Evolutionary conservation across 441 rosid species (phyloP).

Genomic region (Capsella rubella): DNA sequence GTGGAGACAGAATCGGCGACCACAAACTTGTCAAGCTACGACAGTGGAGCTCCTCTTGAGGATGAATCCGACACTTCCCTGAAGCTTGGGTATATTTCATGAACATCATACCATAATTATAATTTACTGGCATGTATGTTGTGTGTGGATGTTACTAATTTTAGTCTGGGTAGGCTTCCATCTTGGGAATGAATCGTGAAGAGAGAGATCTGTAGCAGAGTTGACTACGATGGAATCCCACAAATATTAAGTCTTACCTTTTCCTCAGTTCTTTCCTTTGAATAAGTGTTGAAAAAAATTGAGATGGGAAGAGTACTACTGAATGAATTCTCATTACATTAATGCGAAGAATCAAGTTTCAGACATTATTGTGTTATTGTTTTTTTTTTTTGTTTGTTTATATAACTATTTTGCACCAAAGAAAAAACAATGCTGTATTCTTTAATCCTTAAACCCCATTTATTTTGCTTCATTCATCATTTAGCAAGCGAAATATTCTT

Average conservation of each 20-base stretch:
- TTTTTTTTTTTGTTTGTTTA: no score
- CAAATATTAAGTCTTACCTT: conserved; percentile 10
- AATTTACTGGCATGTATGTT: neutral
- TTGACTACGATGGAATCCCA: conserved; percentile 24
- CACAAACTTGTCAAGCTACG: conserved; percentile 40
- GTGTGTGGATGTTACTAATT: neutral
- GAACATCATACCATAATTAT: neutral
- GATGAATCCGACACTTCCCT: conserved; percentile 43
- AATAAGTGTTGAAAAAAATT: conserved; percentile 11
- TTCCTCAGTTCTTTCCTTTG: conserved; percentile 6
- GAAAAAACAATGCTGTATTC: conserved; percentile 1
- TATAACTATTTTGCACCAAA: neutral
- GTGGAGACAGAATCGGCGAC: conserved; percentile 39
- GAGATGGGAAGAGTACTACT: conserved; percentile 3
- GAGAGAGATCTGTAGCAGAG: conserved; percentile 16
- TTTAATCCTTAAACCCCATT: neutral
- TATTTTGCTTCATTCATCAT: neutral
- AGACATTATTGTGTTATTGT: conserved; percentile 13
- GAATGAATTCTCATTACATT: conserved; percentile 3
- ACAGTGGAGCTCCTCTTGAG: conserved; percentile 35
- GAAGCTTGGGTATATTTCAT: conserved; percentile 35
- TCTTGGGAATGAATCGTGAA: conserved; percentile 27
- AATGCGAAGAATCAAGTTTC: conserved; percentile 18
- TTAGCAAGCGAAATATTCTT: neutral
- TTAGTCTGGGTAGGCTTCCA: conserved; percentile 24